Percentiles rank a stretch among this genome's conserved stretches.
phyloP scores from a whole-genome alignment of 2,329 filamentous ascomycete species.

The Fusarium falciforme region DNA sequence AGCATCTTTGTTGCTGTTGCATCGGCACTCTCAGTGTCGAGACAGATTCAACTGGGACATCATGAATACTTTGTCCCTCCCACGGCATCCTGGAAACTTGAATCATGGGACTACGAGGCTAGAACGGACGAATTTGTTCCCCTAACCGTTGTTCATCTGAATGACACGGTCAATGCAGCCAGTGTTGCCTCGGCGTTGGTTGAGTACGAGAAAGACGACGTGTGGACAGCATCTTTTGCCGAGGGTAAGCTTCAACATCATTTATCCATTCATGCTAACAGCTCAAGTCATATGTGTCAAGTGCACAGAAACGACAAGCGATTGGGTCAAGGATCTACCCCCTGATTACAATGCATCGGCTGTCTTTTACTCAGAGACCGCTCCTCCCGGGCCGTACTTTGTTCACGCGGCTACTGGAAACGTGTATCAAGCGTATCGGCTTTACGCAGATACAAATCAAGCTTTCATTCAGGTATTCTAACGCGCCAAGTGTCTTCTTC shows the following conservation, averaged over 20 bases:
- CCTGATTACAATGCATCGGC: not conserved
- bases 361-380: not conserved
- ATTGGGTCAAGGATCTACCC: not conserved
- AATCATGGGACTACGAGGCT: not conserved
- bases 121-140: slow-evolving; percentile 5
- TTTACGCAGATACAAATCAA: slow-evolving; percentile 13
- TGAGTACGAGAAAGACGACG: slow-evolving; percentile 16
- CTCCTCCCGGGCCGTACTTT: slow-evolving; percentile 15
- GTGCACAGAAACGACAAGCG: not conserved
- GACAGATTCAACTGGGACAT: slow-evolving; percentile 18
- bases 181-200: not conserved
- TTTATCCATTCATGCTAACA: not conserved
- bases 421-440: slow-evolving; percentile 9
- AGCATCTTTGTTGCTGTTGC: not conserved
- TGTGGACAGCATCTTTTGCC: slow-evolving; percentile 9
- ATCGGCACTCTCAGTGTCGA: slow-evolving; percentile 13
- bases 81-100: slow-evolving; percentile 2
- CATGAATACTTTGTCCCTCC: slow-evolving; percentile 26
- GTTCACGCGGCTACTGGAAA: slow-evolving; percentile 4
- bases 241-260: not conserved
- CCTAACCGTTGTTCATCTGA: slow-evolving; percentile 7
- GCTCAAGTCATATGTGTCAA: not conserved
- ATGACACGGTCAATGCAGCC: not conserved
- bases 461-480: slow-evolving; percentile 16
- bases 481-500: accelerated